Evolutionary conservation across 148 eudicot species (phyloP).

Genomic region (Chenopodium berlandieri): DNA sequence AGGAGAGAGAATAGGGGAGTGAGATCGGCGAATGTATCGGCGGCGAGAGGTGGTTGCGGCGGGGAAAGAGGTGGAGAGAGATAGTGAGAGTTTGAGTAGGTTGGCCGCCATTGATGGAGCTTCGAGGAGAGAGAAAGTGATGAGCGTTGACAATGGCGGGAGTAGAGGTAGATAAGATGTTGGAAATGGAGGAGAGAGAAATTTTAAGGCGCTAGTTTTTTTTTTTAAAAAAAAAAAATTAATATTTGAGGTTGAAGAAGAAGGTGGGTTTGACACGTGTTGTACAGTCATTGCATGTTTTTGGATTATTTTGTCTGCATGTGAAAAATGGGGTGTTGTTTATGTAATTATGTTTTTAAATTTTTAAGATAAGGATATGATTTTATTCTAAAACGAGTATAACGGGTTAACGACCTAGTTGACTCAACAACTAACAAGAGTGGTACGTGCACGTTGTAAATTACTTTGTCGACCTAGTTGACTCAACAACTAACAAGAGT

Average conservation of each 20-base stretch:
- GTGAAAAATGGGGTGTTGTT: too few relatives aligned
- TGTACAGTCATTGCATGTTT: background rate
- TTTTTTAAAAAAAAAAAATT: too few relatives aligned
- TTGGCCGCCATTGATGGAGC: slow-evolving; percentile 36
- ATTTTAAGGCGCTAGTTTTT: background rate
- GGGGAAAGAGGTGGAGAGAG: slow-evolving; percentile 27
- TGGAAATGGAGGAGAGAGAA: background rate
- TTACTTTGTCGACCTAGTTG: too few relatives aligned
- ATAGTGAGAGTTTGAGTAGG: slow-evolving; percentile 48
- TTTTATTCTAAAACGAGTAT: too few relatives aligned
- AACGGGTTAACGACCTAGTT: too few relatives aligned
- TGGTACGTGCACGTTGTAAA: too few relatives aligned
- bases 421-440: too few relatives aligned
- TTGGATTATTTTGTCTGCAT: background rate
- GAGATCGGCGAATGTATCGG: slow-evolving; percentile 19
- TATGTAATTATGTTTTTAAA: too few relatives aligned
- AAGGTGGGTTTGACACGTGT: slow-evolving; percentile 14
- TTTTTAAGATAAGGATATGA: too few relatives aligned
- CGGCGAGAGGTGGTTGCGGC: slow-evolving; percentile 2
- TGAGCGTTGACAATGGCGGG: slow-evolving; percentile 3
- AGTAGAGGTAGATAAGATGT: background rate
- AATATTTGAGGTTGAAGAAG: slow-evolving; percentile 1
- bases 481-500: too few relatives aligned
- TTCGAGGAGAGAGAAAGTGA: background rate
- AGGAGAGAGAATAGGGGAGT: slow-evolving; percentile 19